Percentiles rank a stretch among this genome's conserved stretches.
Evolutionary conservation across 2,329 filamentous ascomycete species (phyloP).

Genomic region (Alternaria arborescens): DNA sequence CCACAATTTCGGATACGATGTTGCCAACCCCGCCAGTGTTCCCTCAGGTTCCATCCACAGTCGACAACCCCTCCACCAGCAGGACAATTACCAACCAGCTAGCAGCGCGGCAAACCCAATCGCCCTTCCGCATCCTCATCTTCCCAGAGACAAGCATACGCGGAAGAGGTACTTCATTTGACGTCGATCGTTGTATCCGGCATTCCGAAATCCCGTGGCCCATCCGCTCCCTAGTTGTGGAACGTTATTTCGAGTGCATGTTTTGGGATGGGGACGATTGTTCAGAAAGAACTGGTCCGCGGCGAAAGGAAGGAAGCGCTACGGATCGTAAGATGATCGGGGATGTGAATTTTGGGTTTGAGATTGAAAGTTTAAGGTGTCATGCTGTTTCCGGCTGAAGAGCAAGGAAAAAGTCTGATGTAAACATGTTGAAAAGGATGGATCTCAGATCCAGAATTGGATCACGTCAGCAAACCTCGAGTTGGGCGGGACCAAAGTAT

Average conservation of each 20-base stretch:
- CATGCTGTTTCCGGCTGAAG: not conserved
- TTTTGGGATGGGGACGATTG: not conserved
- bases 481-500: not conserved
- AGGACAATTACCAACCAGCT: not conserved
- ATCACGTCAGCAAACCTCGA: not conserved
- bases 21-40: not conserved
- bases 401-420: not conserved
- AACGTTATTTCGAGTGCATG: not conserved
- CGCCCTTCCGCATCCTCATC: not conserved
- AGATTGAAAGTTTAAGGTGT: not conserved
- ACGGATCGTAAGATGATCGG: not conserved
- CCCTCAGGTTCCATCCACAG: not conserved
- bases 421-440: not conserved
- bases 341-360: not conserved
- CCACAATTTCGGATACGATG: not conserved
- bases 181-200: not conserved
- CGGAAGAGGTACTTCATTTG: not conserved
- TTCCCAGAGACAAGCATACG: not conserved
- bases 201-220: not conserved
- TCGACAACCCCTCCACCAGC: not conserved
- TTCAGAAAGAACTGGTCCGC: not conserved
- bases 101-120: not conserved
- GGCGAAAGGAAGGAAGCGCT: not conserved
- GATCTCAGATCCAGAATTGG: not conserved
- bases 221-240: not conserved